Conservation (phyloP, 164 flowering plant species). For the Aristolochia californica region DNA sequence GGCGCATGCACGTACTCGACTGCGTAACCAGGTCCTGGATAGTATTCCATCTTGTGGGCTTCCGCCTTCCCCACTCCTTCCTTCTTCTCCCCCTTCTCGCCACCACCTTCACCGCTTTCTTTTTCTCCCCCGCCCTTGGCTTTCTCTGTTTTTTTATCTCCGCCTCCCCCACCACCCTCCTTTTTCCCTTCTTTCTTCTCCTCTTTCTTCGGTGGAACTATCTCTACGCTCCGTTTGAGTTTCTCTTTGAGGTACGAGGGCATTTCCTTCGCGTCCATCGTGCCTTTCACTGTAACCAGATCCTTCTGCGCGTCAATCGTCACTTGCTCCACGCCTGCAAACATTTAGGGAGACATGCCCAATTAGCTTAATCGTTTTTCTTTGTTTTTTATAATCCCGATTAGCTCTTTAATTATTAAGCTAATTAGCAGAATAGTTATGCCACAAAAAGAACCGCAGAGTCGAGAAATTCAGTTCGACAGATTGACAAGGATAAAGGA, state of each 20-base stretch:
- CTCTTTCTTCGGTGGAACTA: slow-evolving; percentile 49
- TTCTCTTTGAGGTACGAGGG: slow-evolving; percentile 39
- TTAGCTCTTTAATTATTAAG: too few relatives aligned
- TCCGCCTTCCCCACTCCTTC: slow-evolving; percentile 16
- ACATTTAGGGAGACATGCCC: too few relatives aligned
- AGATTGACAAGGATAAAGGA: too few relatives aligned
- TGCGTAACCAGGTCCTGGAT: background rate
- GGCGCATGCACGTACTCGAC: slow-evolving; percentile 14
- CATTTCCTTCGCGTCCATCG: slow-evolving; percentile 51
- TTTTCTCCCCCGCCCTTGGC: too few relatives aligned
- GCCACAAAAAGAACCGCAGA: too few relatives aligned
- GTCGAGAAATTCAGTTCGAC: background rate
- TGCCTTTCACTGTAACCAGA: slow-evolving; percentile 58
- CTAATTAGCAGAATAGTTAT: too few relatives aligned
- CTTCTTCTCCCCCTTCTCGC: slow-evolving; percentile 9
- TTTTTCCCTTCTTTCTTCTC: slow-evolving; percentile 14
- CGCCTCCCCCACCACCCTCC: slow-evolving; percentile 10
- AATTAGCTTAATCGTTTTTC: too few relatives aligned
- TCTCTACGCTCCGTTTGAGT: slow-evolving; percentile 46
- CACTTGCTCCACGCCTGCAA: slow-evolving; percentile 59
- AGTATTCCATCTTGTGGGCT: slow-evolving; percentile 14
- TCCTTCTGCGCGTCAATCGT: slow-evolving; percentile 42
- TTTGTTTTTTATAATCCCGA: too few relatives aligned
- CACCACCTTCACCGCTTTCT: slow-evolving; percentile 12
- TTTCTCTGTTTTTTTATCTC: slow-evolving; percentile 2